Conservation (phyloP, 2,329 filamentous ascomycete species). For the Hypoxylon sp. region DNA sequence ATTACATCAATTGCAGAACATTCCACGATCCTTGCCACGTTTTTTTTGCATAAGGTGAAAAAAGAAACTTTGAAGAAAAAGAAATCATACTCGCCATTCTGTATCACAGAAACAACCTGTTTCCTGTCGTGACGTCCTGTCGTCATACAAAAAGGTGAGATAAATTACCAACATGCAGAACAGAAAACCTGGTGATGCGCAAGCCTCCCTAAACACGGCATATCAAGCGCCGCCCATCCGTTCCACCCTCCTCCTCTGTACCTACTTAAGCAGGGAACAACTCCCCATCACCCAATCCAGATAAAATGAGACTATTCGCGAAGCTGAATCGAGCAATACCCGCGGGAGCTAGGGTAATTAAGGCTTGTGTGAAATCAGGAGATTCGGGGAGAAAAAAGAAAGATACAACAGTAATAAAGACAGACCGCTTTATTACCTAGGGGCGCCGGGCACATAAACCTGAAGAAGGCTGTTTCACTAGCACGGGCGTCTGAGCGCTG, state of each 20-base stretch:
- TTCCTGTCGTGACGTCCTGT: conserved; percentile 7
- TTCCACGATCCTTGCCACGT: conserved; percentile 27
- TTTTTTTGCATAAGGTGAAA: no score
- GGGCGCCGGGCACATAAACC: conserved; percentile 13
- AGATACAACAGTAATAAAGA: conserved; percentile 6
- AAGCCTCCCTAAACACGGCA: not conserved
- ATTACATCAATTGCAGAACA: conserved; percentile 21
- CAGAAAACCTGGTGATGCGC: no score
- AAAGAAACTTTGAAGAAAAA: no score
- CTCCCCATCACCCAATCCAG: not conserved
- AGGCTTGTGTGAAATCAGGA: conserved; percentile 19
- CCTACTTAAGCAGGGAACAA: conserved; percentile 15
- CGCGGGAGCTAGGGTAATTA: conserved; percentile 19
- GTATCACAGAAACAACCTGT: no score
- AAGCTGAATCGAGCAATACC: conserved; percentile 11
- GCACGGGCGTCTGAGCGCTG: conserved; percentile 3
- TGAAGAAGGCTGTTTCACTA: conserved; percentile 21
- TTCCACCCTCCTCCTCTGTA: conserved; percentile 9
- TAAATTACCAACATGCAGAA: no score
- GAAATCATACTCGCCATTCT: no score
- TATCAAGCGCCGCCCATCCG: conserved; percentile 2
- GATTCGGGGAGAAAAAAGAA: conserved; percentile 20
- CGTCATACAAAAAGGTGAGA: no score
- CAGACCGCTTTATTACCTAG: conserved; percentile 14
- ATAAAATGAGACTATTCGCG: conserved; percentile 21